These are phyloP conservation scores for Salix dunnii DNA, from an alignment of 345 rosid species.

Conservation along the genomic window DNA sequence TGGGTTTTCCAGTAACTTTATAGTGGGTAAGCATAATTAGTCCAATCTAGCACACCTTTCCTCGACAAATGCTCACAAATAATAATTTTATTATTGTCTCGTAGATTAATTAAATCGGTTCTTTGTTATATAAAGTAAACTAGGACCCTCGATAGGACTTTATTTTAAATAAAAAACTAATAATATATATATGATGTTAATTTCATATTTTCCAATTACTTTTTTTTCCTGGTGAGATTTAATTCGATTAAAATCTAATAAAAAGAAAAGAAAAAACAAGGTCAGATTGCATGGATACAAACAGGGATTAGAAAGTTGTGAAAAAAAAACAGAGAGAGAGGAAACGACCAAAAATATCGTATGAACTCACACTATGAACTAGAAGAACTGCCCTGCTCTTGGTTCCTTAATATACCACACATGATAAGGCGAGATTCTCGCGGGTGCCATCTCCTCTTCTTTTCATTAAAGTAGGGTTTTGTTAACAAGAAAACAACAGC, in stretches of 20 bases:
- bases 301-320: neutral
- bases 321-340: neutral
- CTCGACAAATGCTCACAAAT: neutral
- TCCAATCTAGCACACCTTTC: neutral
- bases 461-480: neutral
- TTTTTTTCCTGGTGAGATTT: neutral
- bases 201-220: neutral
- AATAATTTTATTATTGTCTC: too few relatives aligned
- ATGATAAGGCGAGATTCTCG: constrained; percentile 52
- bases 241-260: neutral
- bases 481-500: neutral
- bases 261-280: neutral
- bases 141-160: too few relatives aligned
- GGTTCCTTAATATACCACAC: constrained; percentile 10
- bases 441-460: constrained; percentile 25
- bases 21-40: too few relatives aligned
- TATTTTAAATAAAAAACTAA: too few relatives aligned
- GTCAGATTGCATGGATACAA: neutral
- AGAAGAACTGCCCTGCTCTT: neutral
- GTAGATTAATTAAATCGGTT: too few relatives aligned
- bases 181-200: too few relatives aligned
- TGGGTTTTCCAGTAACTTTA: too few relatives aligned
- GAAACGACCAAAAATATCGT: neutral
- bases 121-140: too few relatives aligned
- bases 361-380: neutral